phyloP scores from a whole-genome alignment of 139 green algal genomes.

The Chlorella sorokiniana region DNA sequence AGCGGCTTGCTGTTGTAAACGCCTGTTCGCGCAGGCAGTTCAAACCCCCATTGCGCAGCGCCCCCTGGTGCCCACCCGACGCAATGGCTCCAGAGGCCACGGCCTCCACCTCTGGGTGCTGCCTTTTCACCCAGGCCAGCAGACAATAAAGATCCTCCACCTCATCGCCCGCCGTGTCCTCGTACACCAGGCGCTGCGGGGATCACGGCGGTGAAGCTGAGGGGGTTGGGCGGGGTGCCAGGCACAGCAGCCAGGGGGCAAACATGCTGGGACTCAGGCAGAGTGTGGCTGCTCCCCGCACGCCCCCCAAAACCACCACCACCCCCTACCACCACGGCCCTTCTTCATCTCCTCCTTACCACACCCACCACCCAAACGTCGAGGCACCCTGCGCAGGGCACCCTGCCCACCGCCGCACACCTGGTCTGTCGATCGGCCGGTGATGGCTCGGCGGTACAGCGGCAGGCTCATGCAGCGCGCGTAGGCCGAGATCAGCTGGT shows the following conservation, averaged over 20 bases:
- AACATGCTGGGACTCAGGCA: no score
- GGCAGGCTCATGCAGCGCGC: constrained; percentile 84
- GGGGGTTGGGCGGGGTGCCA: background rate
- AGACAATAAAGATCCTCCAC: constrained; percentile 91
- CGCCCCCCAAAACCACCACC: no score
- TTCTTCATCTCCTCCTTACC: background rate
- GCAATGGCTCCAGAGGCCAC: constrained; percentile 92
- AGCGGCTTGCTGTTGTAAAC: background rate
- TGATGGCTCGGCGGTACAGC: constrained; percentile 79
- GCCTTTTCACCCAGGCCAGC: constrained; percentile 70
- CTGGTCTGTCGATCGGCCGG: constrained; percentile 60
- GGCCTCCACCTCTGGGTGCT: constrained; percentile 60
- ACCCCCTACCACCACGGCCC: no score
- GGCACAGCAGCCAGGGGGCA: no score
- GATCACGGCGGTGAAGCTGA: background rate
- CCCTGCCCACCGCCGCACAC: background rate
- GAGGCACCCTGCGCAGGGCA: background rate
- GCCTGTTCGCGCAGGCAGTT: background rate
- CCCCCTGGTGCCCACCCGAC: constrained; percentile 35
- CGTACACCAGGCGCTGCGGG: constrained; percentile 70
- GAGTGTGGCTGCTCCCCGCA: no score
- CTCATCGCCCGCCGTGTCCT: constrained; percentile 79
- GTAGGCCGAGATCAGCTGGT: constrained; percentile 84
- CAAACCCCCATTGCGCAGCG: background rate
- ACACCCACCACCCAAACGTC: background rate